These are phyloP conservation scores for Cairneyella variabilis DNA, from an alignment of 495 filamentous ascomycete species.

Conservation along the genomic window DNA sequence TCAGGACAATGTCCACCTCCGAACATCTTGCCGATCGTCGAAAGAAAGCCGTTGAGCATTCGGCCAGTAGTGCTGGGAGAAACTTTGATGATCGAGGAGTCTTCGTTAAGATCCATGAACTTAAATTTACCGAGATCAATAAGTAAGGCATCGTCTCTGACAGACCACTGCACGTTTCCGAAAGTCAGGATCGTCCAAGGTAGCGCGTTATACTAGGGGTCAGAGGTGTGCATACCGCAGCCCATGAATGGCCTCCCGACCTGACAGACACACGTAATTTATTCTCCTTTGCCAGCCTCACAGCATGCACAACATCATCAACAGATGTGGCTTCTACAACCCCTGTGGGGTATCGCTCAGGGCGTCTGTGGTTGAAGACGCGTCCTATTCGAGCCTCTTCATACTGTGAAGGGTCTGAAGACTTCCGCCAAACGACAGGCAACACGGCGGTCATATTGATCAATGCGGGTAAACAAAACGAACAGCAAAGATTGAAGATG, in stretches of 20 bases:
- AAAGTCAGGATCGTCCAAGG: too few species aligned
- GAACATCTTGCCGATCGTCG: conserved; percentile 38
- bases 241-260: conserved; percentile 52
- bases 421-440: too few species aligned
- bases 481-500: too few species aligned
- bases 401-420: conserved; percentile 20
- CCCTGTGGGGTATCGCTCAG: conserved; percentile 39
- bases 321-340: conserved; percentile 37
- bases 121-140: conserved; percentile 36
- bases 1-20: conserved; percentile 52
- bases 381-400: conserved; percentile 32
- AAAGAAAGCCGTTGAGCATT: conserved; percentile 38
- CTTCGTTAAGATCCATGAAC: conserved; percentile 34
- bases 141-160: conserved; percentile 46
- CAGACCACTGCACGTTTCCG: too few species aligned
- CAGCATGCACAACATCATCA: conserved; percentile 39
- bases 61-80: conserved; percentile 42
- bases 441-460: too few species aligned
- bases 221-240: too few species aligned
- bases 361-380: conserved; percentile 32
- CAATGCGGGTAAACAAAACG: too few species aligned
- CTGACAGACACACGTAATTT: conserved; percentile 43
- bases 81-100: conserved; percentile 30
- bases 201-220: too few species aligned
- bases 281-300: conserved; percentile 38